Base-by-base conservation (phyloP, 805 yeast species). In the Saturnispora quitensis region DNA sequence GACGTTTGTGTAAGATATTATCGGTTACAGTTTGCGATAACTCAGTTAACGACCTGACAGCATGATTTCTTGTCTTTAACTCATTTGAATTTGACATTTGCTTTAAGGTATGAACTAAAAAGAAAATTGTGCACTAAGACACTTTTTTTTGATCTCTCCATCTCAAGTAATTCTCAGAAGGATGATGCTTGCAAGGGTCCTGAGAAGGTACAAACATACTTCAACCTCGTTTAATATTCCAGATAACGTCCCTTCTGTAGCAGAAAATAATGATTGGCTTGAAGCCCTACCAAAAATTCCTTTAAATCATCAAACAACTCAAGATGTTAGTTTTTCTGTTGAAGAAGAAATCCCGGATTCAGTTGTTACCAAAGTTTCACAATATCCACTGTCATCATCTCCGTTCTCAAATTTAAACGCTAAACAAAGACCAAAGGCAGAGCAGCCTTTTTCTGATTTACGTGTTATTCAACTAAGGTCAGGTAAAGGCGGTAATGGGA, bases 401-500 rank as follows among this genome's bases (percentile, higher is more conserved):
- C 73, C 73, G 0, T 74, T 67, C 54, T 70, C 76, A 0, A 55
- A 60, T 15, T 38, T 70, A 25, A 54, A 68, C 3, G 44, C 68
- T 40, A 65, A 65, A 53, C 61, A 66, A 59, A 61, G 80, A 60
- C 73, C 81, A 55, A 69, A 73, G 56, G 68, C 77, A 24, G 73
- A 71, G 55, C 68, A 73, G 51, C 61, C 68, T 36, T 84, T 77
- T 61, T 68, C 80, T 1, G 97, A 90, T 64, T 68, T 88, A 3
- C 76, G 84, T 53, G 75, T 87, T 7, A 73, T 91, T 9, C 78
- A 78, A 51, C 70, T 89, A 8, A 64, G 69, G 3, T 80, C 95
- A 27, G 99, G 99, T 0, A 73, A 70, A 40, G 99, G 99, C 20
- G 99, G 99, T 2, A 74, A 84, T 63, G 99, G 99, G 6, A 73